A percentile compares a stretch with the other conserved stretches of the same genome.
phyloP scores from a whole-genome alignment of 148 eudicot species.

The Rhododendron ferrugineum region DNA sequence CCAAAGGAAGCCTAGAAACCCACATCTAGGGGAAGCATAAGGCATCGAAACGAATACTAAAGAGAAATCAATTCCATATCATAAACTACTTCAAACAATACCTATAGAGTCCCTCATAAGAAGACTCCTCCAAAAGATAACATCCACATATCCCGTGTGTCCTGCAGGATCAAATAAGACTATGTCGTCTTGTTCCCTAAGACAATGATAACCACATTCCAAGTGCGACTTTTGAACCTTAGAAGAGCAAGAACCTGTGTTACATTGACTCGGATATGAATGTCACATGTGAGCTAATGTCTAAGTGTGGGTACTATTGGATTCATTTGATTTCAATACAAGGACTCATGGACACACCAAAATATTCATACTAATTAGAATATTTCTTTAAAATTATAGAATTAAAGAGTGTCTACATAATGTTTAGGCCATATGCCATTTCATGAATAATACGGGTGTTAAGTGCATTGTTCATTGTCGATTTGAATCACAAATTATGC shows the following conservation, averaged over 20 bases:
- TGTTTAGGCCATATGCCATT: neutral
- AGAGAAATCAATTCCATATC: neutral
- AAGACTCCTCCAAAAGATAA: neutral
- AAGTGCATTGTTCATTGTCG: neutral
- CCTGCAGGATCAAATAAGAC: neutral
- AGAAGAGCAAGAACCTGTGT: neutral
- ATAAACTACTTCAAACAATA: neutral
- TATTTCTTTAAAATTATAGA: neutral
- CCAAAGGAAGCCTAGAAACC: neutral
- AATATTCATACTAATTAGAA: too few species aligned
- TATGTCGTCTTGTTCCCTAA: neutral
- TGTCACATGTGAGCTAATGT: neutral
- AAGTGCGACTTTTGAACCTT: neutral
- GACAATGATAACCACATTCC: neutral
- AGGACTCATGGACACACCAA: neutral
- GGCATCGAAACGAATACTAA: neutral
- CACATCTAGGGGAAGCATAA: neutral
- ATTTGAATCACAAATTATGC: neutral
- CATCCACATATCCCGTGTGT: neutral
- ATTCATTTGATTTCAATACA: neutral
- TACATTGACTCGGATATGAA: neutral
- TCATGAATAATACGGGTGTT: neutral
- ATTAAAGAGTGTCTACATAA: neutral
- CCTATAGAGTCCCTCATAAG: neutral
- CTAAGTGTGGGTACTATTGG: neutral